phyloP scores from a whole-genome alignment of 2,329 filamentous ascomycete species.

The Ceratocystis alfenasii region DNA sequence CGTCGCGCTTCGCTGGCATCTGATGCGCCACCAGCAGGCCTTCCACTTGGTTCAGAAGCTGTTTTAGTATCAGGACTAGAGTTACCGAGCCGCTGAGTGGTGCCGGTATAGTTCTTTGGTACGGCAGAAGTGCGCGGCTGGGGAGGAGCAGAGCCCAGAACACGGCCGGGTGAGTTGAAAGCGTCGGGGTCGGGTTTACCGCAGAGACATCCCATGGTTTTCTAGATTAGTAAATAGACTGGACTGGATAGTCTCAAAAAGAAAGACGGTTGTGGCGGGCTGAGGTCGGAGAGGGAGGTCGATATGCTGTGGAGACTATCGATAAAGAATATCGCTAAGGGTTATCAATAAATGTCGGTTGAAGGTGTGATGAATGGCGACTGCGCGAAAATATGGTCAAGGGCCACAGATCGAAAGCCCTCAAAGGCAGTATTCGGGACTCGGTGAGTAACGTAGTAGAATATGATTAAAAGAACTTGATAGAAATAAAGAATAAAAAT shows the following conservation, averaged over 20 bases:
- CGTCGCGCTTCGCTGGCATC: slow-evolving; percentile 19
- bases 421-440: not conserved
- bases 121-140: slow-evolving; percentile 39
- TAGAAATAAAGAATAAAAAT: not conserved
- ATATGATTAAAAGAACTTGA: not conserved
- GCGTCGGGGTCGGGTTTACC: slow-evolving; percentile 57
- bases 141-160: slow-evolving; percentile 46
- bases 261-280: not conserved
- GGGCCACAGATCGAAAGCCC: not conserved
- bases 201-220: slow-evolving; percentile 73
- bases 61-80: not conserved
- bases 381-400: not conserved
- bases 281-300: not conserved
- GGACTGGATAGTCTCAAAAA: not conserved
- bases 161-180: slow-evolving; percentile 62
- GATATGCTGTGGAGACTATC: not conserved
- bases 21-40: slow-evolving; percentile 3
- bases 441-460: not conserved
- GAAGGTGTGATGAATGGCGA: not conserved
- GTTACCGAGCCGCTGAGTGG: slow-evolving; percentile 14
- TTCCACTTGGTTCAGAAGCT: not conserved
- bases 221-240: not conserved
- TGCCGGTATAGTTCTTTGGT: slow-evolving; percentile 29
- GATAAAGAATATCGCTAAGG: not conserved
- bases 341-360: too few relatives aligned